These are phyloP conservation scores for Trifolium subterraneum DNA, from an alignment of 306 rosid genomes.

Conservation along the genomic window DNA sequence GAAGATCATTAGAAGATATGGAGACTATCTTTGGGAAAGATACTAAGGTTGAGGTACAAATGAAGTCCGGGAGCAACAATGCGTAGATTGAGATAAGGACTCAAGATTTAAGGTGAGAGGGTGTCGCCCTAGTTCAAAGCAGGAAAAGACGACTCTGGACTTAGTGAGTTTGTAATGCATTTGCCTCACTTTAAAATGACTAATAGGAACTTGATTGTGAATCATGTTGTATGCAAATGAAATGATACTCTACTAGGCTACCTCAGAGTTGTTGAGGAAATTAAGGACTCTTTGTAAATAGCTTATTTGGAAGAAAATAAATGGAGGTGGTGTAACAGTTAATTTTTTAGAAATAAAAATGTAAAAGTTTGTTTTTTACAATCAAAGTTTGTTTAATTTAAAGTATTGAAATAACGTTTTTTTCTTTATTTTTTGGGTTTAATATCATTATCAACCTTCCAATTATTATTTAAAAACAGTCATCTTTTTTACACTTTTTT, in stretches of 20 bases:
- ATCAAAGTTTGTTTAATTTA: too few relatives aligned
- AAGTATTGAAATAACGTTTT: background rate
- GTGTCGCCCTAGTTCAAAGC: background rate
- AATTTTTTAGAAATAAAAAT: too few relatives aligned
- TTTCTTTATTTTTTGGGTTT: too few relatives aligned
- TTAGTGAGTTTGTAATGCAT: background rate
- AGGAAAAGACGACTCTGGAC: background rate
- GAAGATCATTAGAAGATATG: slow-evolving; percentile 76
- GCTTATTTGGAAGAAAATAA: background rate
- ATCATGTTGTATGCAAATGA: background rate
- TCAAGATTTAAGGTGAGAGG: background rate
- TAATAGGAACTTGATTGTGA: background rate
- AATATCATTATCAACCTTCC: too few relatives aligned
- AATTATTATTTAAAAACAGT: too few relatives aligned
- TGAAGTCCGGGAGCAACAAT: background rate
- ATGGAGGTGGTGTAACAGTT: background rate
- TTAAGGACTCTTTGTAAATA: background rate
- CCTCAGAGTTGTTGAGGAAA: background rate
- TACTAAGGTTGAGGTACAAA: slow-evolving; percentile 1
- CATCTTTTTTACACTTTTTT: too few relatives aligned
- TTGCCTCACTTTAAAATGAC: background rate
- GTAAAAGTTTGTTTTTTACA: too few relatives aligned
- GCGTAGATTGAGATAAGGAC: background rate
- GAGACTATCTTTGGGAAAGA: slow-evolving; percentile 48
- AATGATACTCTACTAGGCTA: background rate